Evolutionary conservation across 2,329 filamentous ascomycete genomes (phyloP).

Genomic region (Mollisiaceae sp.): DNA sequence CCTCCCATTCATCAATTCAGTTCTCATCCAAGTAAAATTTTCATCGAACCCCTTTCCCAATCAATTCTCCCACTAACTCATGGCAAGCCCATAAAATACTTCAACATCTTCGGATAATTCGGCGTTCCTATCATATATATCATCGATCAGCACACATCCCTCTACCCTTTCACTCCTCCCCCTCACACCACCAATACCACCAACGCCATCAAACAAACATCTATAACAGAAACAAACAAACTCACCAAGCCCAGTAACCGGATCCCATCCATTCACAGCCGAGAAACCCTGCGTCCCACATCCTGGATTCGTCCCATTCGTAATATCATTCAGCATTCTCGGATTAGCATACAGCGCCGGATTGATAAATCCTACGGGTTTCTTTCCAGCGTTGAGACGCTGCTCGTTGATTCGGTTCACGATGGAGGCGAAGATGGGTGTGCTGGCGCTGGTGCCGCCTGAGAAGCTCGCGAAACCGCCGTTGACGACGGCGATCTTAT

Average conservation of each 20-base stretch:
- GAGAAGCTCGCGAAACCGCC: conserved; percentile 44
- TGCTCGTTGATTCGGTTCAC: conserved; percentile 67
- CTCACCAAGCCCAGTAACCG: conserved; percentile 45
- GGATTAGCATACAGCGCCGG: conserved; percentile 46
- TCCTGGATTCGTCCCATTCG: conserved; percentile 46
- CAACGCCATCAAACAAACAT: too few relatives aligned
- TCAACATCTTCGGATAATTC: conserved; percentile 31
- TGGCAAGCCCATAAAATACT: conserved; percentile 10
- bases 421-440: conserved; percentile 58
- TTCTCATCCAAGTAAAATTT: not conserved
- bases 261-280: conserved; percentile 45
- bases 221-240: conserved; percentile 31
- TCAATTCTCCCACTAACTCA: not conserved
- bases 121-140: conserved; percentile 40
- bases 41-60: not conserved
- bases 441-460: conserved; percentile 57
- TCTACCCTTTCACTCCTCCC: not conserved
- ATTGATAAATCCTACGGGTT: conserved; percentile 49
- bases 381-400: conserved; percentile 55
- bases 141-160: conserved; percentile 9
- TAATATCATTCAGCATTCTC: conserved; percentile 43
- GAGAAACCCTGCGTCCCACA: conserved; percentile 43
- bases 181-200: too few relatives aligned
- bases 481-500: conserved; percentile 53
- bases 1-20: not conserved